Evolutionary conservation across 345 rosid species (phyloP).

Genomic region (Murraya koenigii): DNA sequence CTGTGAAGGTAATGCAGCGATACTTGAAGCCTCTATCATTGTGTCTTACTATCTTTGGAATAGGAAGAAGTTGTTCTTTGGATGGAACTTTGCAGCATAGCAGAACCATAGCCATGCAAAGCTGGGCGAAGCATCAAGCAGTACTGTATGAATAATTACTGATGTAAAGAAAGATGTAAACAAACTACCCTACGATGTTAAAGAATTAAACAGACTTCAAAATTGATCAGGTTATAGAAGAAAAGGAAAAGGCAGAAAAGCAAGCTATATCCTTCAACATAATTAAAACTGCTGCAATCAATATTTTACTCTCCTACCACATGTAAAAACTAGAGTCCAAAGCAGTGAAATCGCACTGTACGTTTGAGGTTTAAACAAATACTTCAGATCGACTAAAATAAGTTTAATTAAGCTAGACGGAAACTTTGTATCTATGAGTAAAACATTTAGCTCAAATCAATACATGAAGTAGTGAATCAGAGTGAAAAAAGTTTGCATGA

Average conservation of each 20-base stretch:
- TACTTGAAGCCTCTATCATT: slow-evolving; percentile 20
- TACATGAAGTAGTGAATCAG: not conserved
- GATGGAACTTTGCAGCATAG: slow-evolving; percentile 41
- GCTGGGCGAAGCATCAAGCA: slow-evolving; percentile 20
- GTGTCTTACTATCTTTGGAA: slow-evolving; percentile 15
- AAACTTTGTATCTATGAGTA: not conserved
- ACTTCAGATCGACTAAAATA: not conserved
- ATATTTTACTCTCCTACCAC: not conserved
- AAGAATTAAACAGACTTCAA: not conserved
- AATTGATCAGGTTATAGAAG: not conserved
- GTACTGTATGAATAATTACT: not conserved
- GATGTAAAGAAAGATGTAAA: not conserved
- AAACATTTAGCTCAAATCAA: too few relatives aligned
- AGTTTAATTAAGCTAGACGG: not conserved
- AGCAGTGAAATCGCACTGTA: too few relatives aligned
- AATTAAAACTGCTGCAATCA: not conserved
- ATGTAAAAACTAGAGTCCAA: too few relatives aligned
- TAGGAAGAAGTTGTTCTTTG: slow-evolving; percentile 29
- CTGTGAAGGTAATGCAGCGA: slow-evolving; percentile 13
- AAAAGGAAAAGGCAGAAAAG: not conserved
- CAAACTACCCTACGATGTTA: not conserved
- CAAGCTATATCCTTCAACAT: not conserved
- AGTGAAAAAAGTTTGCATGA: not conserved
- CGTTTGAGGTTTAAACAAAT: not conserved
- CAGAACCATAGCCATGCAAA: slow-evolving; percentile 48